Base-by-base conservation (phyloP, 2,329 filamentous ascomycete species). In the Neofusicoccum ribis region DNA sequence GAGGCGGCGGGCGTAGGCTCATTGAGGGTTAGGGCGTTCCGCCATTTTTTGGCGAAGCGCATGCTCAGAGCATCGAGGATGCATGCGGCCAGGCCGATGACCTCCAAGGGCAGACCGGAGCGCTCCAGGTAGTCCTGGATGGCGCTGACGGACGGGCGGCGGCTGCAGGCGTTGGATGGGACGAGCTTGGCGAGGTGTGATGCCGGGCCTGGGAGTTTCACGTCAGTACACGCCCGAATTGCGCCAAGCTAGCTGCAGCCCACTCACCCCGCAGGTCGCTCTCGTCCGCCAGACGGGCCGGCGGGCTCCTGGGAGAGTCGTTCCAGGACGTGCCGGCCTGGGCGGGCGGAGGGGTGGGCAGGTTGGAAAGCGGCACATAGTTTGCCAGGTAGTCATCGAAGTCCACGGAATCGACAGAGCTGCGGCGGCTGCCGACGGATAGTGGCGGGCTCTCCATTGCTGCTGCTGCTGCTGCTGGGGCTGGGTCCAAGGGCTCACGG, bases 371-470 rank as follows among this genome's bases (percentile, higher is more conserved):
- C 52, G 76, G 77, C 31, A 76, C 73, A 51, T 75, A 79, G 63
- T 68, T 74, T 46, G 74, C 76, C 67, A 79, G 76, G 69, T 78
- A 79, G 64, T 68, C 68, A 52, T 79, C 77, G 68, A 78, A 64
- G 66, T 78, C 76, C 64, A 77, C 73, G 51, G 75, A 75, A 69
- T 68, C 77, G 72, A 67, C 59, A 49, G 65, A 68, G 60, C 41
- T 58, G 34, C 64, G 47, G 34, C 64, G 64, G 64, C 58, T 62
- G 50, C n/a, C 47, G 31, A 51, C 36, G 34, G 64, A 64, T 23
- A 62, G 15, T 41, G 65, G 64, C n/a, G 66, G 66, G 43, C 52
- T 66, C n/a, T 68, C 52, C 66, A 67, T 67, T n/a, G 9, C 9
- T 44, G 23, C 9, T 39, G 27, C 14, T 23, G 58, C 14, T 23